These are phyloP conservation scores for Phialemoniopsis sp. DNA, from an alignment of 2,329 filamentous ascomycete genomes.

Conservation along the genomic window DNA sequence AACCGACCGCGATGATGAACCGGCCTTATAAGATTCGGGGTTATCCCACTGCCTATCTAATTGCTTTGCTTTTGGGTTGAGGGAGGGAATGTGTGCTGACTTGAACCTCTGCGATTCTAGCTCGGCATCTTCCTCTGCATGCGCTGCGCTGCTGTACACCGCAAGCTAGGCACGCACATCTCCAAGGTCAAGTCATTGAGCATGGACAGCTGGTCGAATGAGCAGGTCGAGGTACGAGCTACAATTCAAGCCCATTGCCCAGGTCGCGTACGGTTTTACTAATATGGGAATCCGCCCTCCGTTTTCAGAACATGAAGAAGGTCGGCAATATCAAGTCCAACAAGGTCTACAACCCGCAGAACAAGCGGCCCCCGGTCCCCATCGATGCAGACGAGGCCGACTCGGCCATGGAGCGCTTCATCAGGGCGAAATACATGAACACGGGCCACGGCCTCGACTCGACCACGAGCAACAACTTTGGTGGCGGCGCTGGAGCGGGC, in stretches of 20 bases:
- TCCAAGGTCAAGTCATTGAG: slow-evolving; percentile 98
- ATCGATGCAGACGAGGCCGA: slow-evolving; percentile 91
- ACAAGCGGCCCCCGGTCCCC: slow-evolving; percentile 77
- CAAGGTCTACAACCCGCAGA: slow-evolving; percentile 82
- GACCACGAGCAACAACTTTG: slow-evolving; percentile 11
- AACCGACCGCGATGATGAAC: too few relatives aligned
- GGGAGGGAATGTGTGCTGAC: slow-evolving; percentile 4
- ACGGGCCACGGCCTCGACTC: slow-evolving; percentile 19
- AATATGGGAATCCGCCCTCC: slow-evolving; percentile 14
- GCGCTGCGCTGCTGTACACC: slow-evolving; percentile 92
- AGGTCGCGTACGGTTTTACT: background rate
- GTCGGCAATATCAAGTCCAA: slow-evolving; percentile 86
- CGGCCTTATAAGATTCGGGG: too few relatives aligned
- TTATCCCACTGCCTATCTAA: too few relatives aligned
- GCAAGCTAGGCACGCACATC: slow-evolving; percentile 94
- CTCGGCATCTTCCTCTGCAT: slow-evolving; percentile 96
- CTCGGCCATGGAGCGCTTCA: slow-evolving; percentile 91
- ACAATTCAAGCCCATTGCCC: too few relatives aligned
- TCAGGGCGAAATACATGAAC: slow-evolving; percentile 88
- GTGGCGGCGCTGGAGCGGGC: slow-evolving; percentile 34
- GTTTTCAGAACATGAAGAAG: slow-evolving; percentile 82
- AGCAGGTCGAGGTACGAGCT: slow-evolving; percentile 84
- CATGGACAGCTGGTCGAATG: slow-evolving; percentile 96
- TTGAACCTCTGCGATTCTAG: slow-evolving; percentile 35
- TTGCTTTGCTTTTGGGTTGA: too few relatives aligned